Evolutionary conservation across 2,329 filamentous ascomycete genomes (phyloP).

Genomic region (Truncatella angustata): DNA sequence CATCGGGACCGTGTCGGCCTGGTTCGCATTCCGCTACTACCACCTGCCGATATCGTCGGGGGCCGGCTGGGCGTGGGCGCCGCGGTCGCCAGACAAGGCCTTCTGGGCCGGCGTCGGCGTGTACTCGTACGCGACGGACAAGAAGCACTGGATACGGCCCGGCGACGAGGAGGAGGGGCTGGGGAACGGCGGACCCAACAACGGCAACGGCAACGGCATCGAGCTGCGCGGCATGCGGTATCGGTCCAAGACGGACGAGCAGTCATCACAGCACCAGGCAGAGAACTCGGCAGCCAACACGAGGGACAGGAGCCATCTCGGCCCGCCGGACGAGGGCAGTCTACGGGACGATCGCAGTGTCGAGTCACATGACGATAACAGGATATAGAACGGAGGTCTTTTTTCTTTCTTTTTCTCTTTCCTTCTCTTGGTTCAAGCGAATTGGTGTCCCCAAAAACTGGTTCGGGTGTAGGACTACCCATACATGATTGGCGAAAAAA

Average conservation of each 20-base stretch:
- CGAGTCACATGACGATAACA: neutral
- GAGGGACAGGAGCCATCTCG: neutral
- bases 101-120: slow-evolving; percentile 75
- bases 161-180: slow-evolving; percentile 20
- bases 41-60: slow-evolving; percentile 77
- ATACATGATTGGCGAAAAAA: neutral
- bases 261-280: neutral
- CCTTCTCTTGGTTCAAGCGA: no score
- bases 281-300: slow-evolving; percentile 2
- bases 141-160: slow-evolving; percentile 27
- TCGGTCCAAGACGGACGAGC: neutral
- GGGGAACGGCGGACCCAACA: no score
- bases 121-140: slow-evolving; percentile 52
- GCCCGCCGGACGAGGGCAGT: neutral
- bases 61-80: slow-evolving; percentile 87
- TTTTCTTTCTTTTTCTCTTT: no score
- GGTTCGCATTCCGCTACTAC: slow-evolving; percentile 80
- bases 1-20: slow-evolving; percentile 70
- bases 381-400: neutral
- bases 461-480: no score
- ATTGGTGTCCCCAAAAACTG: no score
- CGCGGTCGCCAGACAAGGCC: slow-evolving; percentile 67
- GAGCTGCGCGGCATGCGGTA: slow-evolving; percentile 24
- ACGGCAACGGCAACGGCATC: slow-evolving; percentile 23
- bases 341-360: slow-evolving; percentile 2